Conservation (phyloP, 78 protist genomes). For the Bodo saltans region DNA sequence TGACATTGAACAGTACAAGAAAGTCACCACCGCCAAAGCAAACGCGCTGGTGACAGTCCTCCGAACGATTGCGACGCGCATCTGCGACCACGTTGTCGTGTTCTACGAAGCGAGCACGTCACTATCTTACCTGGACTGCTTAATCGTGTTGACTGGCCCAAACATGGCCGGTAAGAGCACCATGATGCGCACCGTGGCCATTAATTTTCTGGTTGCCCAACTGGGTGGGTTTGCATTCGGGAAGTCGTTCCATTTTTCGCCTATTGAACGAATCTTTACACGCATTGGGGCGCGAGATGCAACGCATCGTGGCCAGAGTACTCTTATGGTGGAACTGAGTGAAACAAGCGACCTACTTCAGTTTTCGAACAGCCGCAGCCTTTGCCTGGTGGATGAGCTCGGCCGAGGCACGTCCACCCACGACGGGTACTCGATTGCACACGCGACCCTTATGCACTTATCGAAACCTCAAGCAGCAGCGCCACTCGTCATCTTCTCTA, state of each 20-base stretch:
- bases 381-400: constrained; percentile 68
- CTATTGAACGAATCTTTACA: constrained; percentile 91
- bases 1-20: background rate
- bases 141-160: constrained; percentile 24
- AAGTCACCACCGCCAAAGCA: background rate
- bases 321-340: constrained; percentile 92
- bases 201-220: constrained; percentile 89
- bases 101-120: background rate
- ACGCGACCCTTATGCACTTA: background rate
- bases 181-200: constrained; percentile 72
- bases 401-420: constrained; percentile 59
- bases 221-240: constrained; percentile 78
- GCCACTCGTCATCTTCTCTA: background rate
- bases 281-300: constrained; percentile 83
- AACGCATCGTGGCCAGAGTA: constrained; percentile 85
- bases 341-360: constrained; percentile 47
- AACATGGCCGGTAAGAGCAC: constrained; percentile 92
- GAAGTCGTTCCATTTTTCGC: too few relatives aligned
- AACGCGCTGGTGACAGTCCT: background rate
- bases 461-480: too few relatives aligned
- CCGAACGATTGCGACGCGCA: background rate
- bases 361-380: background rate
- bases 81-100: background rate
- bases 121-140: constrained; percentile 9
- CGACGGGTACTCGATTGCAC: constrained; percentile 53